A percentile compares a stretch with the other conserved stretches of the same genome.
These are phyloP conservation scores for Xerocomus minutiporus DNA, from an alignment of 1,284 basidiomycete species.

Conservation along the genomic window DNA sequence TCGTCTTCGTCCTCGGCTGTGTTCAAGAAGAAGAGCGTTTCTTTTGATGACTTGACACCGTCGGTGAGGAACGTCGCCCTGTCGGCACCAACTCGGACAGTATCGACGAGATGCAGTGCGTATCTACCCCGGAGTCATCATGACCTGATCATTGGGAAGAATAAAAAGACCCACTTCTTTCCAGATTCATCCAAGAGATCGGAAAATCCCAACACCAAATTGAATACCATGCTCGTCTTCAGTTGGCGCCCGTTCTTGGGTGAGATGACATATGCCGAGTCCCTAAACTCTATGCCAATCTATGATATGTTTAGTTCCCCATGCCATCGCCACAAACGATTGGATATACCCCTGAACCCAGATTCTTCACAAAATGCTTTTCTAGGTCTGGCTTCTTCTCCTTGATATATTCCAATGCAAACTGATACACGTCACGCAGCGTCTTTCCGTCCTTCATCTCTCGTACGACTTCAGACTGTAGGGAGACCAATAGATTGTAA, in stretches of 20 bases:
- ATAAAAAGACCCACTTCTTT: conserved; percentile 54
- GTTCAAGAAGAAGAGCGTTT: conserved; percentile 85
- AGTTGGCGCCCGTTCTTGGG: conserved; percentile 74
- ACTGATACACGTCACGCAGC: conserved; percentile 77
- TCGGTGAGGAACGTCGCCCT: conserved; percentile 76
- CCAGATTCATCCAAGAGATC: conserved; percentile 75
- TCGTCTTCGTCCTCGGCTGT: conserved; percentile 49
- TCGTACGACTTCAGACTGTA: conserved; percentile 76
- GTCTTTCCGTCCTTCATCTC: conserved; percentile 80
- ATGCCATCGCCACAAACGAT: neutral
- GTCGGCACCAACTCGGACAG: conserved; percentile 72
- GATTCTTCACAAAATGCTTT: conserved; percentile 81
- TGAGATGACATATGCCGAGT: conserved; percentile 79
- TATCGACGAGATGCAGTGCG: conserved; percentile 87
- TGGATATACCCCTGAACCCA: conserved; percentile 79
- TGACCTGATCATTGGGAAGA: conserved; percentile 3
- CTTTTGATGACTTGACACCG: conserved; percentile 77
- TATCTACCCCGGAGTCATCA: conserved; percentile 51
- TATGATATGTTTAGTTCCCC: conserved; percentile 31
- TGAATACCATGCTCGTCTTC: conserved; percentile 81
- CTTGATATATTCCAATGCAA: conserved; percentile 69
- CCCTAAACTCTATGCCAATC: conserved; percentile 94
- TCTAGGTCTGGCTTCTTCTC: conserved; percentile 81
- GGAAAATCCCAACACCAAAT: conserved; percentile 80
- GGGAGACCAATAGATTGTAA: conserved; percentile 73